Conservation (phyloP, 2,329 filamentous ascomycete genomes). For the Xylaria sp. region DNA sequence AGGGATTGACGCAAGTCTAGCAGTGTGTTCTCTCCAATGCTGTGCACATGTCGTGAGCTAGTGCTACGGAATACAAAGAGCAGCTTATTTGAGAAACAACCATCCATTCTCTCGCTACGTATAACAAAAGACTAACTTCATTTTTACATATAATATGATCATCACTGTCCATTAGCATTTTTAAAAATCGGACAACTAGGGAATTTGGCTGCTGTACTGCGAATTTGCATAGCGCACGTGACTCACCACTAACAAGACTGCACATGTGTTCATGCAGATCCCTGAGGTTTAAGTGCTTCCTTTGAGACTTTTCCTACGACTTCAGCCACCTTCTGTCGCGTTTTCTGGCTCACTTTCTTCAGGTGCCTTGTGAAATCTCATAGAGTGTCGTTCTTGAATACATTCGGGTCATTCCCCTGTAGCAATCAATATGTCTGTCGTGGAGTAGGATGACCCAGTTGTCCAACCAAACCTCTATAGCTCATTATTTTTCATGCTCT, state of each 20-base stretch:
- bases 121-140: neutral
- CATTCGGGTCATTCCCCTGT: neutral
- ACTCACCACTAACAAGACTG: conserved; percentile 31
- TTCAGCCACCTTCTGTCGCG: neutral
- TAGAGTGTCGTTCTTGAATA: neutral
- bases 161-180: neutral
- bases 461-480: neutral
- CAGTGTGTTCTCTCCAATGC: conserved; percentile 20
- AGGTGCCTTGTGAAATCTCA: neutral
- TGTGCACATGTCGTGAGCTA: conserved; percentile 42
- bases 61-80: conserved; percentile 41
- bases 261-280: conserved; percentile 17
- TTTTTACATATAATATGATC: neutral
- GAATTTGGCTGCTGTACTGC: neutral
- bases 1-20: conserved; percentile 20
- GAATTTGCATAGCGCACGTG: neutral
- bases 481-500: neutral
- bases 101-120: neutral
- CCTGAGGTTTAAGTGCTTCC: conserved; percentile 16
- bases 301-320: neutral
- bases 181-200: neutral
- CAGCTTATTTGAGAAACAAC: neutral
- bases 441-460: neutral
- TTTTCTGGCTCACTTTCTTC: neutral
- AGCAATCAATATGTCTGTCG: neutral